Evolutionary conservation across 306 rosid species (phyloP), one percentile per base, ranked within the genome.

Genomic region (Erythrophleum fordii): DNA sequence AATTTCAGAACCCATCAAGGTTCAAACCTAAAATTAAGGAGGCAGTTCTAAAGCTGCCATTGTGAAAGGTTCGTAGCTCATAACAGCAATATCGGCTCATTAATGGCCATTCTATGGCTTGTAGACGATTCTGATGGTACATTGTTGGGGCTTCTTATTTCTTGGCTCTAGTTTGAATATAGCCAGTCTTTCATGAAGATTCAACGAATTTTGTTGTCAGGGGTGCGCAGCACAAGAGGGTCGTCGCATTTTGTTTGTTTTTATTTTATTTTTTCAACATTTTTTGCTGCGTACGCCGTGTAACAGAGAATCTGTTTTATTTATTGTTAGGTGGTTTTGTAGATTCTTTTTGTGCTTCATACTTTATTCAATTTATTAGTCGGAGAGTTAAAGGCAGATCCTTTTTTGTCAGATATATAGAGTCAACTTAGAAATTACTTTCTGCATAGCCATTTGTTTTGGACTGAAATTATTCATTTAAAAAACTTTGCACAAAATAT

Each of bases 261-360:
- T n/a, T n/a, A n/a, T n/a, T n/a, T n/a, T n/a, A n/a, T n/a, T n/a
- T n/a, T n/a, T n/a, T n/a, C n/a, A n/a, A n/a, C n/a, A n/a, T n/a
- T n/a, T n/a, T n/a, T n/a, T n/a, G n/a, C n/a, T n/a, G n/a, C n/a
- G n/a, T n/a, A n/a, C n/a, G n/a, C n/a, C n/a, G n/a, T n/a, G n/a
- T n/a, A n/a, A n/a, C n/a, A n/a, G n/a, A n/a, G n/a, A n/a, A n/a
- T n/a, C n/a, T n/a, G n/a, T n/a, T n/a, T n/a, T n/a, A n/a, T n/a
- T n/a, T n/a, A n/a, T n/a, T n/a, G n/a, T 67, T 51, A 46, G 28
- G 65, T 52, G 42, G 41, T 44, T 68, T 68, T 80, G 81, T 86
- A 76, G 76, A 81, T 69, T 41, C 4, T 22, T 75, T 58, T 28
- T 55, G 49, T 72, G 64, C 73, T 79, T 61, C 41, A 9, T 25